Conservation (phyloP, 164 flowering plant species). For the Macadamia integrifolia region DNA sequence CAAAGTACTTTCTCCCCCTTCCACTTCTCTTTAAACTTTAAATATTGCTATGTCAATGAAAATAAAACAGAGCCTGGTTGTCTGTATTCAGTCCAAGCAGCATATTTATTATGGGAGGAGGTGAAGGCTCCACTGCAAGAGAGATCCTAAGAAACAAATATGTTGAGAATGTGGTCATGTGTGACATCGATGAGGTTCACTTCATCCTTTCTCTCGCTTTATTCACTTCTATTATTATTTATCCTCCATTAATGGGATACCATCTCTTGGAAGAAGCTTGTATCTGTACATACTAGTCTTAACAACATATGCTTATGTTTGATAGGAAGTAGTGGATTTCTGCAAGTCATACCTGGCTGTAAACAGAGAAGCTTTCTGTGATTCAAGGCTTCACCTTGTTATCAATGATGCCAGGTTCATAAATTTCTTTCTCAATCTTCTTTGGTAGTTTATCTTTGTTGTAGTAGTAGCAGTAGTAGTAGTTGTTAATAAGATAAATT, state of each 20-base stretch:
- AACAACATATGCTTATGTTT: background rate
- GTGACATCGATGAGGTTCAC: slow-evolving; percentile 86
- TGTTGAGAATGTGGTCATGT: slow-evolving; percentile 72
- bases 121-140: slow-evolving; percentile 93
- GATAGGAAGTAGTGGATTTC: slow-evolving; percentile 89
- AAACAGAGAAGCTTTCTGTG: slow-evolving; percentile 74
- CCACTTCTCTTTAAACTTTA: background rate
- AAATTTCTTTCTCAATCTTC: background rate
- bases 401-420: slow-evolving; percentile 80
- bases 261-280: no score
- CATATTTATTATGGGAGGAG: slow-evolving; percentile 88
- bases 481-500: background rate
- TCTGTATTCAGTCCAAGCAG: slow-evolving; percentile 47
- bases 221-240: background rate
- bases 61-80: background rate
- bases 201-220: background rate
- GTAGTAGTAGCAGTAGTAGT: no score
- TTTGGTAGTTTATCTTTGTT: background rate
- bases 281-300: no score
- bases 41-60: background rate
- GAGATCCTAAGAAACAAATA: slow-evolving; percentile 68
- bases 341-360: slow-evolving; percentile 67
- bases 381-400: slow-evolving; percentile 71
- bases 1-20: slow-evolving; percentile 34
- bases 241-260: no score